Base-by-base conservation (phyloP, 805 yeast genomes). In the Naumovozyma dairenensis region DNA sequence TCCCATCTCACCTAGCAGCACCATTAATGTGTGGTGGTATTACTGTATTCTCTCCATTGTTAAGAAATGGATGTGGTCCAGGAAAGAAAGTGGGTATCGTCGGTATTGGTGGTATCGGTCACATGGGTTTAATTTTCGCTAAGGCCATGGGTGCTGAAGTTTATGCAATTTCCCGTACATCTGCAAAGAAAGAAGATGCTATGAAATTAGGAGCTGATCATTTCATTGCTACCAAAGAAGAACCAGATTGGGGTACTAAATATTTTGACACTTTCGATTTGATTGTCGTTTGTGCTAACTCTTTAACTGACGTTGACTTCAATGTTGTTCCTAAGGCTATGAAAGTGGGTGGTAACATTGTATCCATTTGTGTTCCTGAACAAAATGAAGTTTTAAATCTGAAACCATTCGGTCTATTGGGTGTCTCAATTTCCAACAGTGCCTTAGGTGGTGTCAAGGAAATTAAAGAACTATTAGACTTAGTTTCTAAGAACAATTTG, bases 11-110 rank as follows among this genome's bases (percentile, higher is more conserved):
- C 22, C 60, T 65, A 18, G 83, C 74, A 19, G 86, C 85, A 4
- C 86, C 87, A 33, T 60, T 80, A 60, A 59, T 79, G 62, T 80
- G 89, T 63, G 89, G 84, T 36, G 89, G 89, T 35, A 62, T 77
- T 51, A 80, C 89, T 9, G 77, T 74, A 10, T 80, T 62, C 60
- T 70, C 82, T 6, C 89, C 89, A 35, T 57, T 80, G 45, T 62
- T 69, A 38, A 65, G 77, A 55, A 62, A 63, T 35, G 67, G 66
- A 24, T 63, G 60, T 46, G 72, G 68, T 36, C 65, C 67, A 31
- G 74, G 73, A 33, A 63, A 62, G 40, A 64, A 59, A 33, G 72
- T 72, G 31, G 78, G 74, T 44, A 60, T 74, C 39, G 57, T 71
- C 32, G 77, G 76, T 39, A 66, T 71, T 42, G 77, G 77, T 48